Conservation (phyloP, 2,329 filamentous ascomycete genomes). For the Colletotrichum eleusines region DNA sequence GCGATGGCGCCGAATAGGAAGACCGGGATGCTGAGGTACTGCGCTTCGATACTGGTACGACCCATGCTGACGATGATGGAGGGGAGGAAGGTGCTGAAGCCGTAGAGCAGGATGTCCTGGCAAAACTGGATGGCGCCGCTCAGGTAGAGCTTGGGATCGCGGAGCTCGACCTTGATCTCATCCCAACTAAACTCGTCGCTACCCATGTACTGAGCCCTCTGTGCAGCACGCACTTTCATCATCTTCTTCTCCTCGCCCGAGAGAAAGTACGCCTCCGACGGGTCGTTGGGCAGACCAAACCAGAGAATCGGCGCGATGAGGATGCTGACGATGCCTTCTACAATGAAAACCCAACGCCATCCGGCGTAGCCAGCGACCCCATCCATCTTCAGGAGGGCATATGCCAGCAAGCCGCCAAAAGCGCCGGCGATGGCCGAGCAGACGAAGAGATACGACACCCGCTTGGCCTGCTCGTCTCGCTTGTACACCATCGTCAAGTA, state of each 20-base stretch:
- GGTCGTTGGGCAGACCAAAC: slow-evolving; percentile 61
- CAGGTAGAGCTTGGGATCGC: slow-evolving; percentile 65
- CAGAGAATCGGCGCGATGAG: slow-evolving; percentile 57
- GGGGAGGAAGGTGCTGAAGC: slow-evolving; percentile 70
- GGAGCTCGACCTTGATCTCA: slow-evolving; percentile 60
- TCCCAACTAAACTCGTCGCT: slow-evolving; percentile 61
- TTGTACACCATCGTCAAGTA: slow-evolving; percentile 56
- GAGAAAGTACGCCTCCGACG: slow-evolving; percentile 61
- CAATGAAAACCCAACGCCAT: slow-evolving; percentile 65
- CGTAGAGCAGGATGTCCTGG: slow-evolving; percentile 65
- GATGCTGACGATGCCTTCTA: slow-evolving; percentile 61
- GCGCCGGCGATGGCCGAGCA: slow-evolving; percentile 63
- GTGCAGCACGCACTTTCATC: slow-evolving; percentile 61
- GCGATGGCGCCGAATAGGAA: slow-evolving; percentile 62
- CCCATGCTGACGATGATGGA: slow-evolving; percentile 66
- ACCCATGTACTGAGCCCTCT: slow-evolving; percentile 62
- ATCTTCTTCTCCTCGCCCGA: slow-evolving; percentile 61
- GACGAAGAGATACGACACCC: slow-evolving; percentile 57
- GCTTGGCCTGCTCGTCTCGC: slow-evolving; percentile 44
- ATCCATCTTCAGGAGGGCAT: slow-evolving; percentile 58
- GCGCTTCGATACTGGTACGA: slow-evolving; percentile 62
- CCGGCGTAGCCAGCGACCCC: slow-evolving; percentile 52
- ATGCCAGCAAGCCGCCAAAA: slow-evolving; percentile 58
- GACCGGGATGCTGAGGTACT: slow-evolving; percentile 69
- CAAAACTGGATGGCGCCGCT: slow-evolving; percentile 63